Evolutionary conservation across 768 basidiomycete species (phyloP), one percentile per base, ranked within the genome.

Genomic region (Suillus weaverae): DNA sequence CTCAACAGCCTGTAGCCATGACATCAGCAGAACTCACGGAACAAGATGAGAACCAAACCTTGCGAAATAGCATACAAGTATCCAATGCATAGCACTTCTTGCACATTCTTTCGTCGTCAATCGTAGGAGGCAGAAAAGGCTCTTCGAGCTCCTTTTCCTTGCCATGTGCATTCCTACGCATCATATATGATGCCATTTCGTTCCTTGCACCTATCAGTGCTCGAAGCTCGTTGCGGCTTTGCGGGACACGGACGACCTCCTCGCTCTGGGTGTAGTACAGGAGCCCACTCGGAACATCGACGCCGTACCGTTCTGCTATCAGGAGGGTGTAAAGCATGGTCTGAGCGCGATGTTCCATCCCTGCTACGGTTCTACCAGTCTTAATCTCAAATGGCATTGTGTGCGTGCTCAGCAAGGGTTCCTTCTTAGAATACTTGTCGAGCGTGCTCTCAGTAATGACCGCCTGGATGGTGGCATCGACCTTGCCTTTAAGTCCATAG

Each of bases 261-360:
- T 95, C 92, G 69, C 86, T 89, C 75, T 97, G 95, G 1, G 96
- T 96, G 74, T 99, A 99, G 72, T 94, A 98, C 38, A 99, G 82
- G 53, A 99, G 79, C 16, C 97, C 97, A 8, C 89, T 86, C 1
- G 87, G 84, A 10, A 97, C 87, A 26, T 90, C 85, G 6, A 86
- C 84, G 6, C 89, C 93, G 71, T 98, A 98, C n/a, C 97, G 86
- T 73, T 99, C 96, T 44, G 87, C 86, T 70, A 95, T 87, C 1
- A 99, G 83, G 5, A 99, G 80, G 1, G 95, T 97, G 74, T 99
- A 99, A 4, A 99, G 79, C 89, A 98, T 95, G 1, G 97, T 99
- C 77, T 99, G 97, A 0, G 97, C 97, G 43, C 97, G 90, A 76
- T 99, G 97, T 68, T 97, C 95, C 86, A 95, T 88, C 2, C 85